Evolutionary conservation across 1,284 basidiomycete genomes (phyloP).

Genomic region (Meripilus lineatus): DNA sequence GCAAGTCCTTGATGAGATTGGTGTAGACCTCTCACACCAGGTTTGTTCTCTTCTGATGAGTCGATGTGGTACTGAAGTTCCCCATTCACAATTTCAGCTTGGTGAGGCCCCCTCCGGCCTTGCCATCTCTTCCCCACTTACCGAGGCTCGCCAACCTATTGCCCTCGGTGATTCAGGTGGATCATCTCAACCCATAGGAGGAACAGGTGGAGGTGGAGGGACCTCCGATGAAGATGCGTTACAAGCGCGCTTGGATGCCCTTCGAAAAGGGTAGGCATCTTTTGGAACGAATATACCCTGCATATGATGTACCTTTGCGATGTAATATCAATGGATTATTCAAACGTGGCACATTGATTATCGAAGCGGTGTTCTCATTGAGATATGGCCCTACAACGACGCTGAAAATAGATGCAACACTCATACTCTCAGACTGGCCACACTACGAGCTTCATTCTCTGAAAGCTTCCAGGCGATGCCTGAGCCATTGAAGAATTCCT

Average conservation of each 20-base stretch:
- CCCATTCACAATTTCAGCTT: slow-evolving; percentile 44
- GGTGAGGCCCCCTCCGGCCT: slow-evolving; percentile 79
- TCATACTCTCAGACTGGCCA: slow-evolving; percentile 60
- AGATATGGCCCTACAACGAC: background rate
- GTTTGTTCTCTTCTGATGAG: slow-evolving; percentile 32
- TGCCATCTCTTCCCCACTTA: slow-evolving; percentile 56
- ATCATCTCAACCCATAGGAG: slow-evolving; percentile 30
- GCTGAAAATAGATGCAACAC: background rate
- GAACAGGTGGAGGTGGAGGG: slow-evolving; percentile 40
- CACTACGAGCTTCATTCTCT: slow-evolving; percentile 71
- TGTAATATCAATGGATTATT: no score
- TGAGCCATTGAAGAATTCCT: slow-evolving; percentile 88
- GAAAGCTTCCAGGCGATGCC: slow-evolving; percentile 88
- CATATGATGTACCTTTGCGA: no score
- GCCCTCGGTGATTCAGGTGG: slow-evolving; percentile 68
- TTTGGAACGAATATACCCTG: background rate
- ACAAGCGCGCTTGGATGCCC: slow-evolving; percentile 81
- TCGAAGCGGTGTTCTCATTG: no score
- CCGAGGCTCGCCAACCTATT: slow-evolving; percentile 69
- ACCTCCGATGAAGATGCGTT: slow-evolving; percentile 82
- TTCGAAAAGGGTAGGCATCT: slow-evolving; percentile 54
- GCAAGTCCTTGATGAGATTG: slow-evolving; percentile 97
- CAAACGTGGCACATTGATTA: no score
- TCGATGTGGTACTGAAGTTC: slow-evolving; percentile 4
- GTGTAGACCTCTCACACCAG: slow-evolving; percentile 88